A percentile compares a stretch with the other conserved stretches of the same genome.
Evolutionary conservation across 2,329 filamentous ascomycete genomes (phyloP).

Genomic region (Elsinoe arachidis): DNA sequence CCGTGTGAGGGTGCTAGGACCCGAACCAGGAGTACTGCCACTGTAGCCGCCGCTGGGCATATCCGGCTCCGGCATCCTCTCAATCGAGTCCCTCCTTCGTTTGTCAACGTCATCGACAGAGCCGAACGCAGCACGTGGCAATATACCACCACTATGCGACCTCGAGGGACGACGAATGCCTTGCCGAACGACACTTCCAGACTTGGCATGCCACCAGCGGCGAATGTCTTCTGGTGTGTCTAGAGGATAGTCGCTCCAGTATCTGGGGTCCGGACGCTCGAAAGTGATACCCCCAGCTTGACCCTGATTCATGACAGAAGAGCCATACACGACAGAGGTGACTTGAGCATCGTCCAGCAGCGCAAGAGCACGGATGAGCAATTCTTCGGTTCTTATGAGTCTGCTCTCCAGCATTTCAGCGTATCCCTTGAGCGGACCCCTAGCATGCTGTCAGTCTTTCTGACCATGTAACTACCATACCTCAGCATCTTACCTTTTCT

Average conservation of each 20-base stretch:
- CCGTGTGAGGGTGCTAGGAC: not conserved
- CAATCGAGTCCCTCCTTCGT: conserved; percentile 1
- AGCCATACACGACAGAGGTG: not conserved
- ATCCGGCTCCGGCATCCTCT: not conserved
- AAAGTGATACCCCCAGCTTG: not conserved
- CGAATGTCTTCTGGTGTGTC: not conserved
- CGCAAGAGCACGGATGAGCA: not conserved
- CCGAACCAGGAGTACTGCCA: not conserved
- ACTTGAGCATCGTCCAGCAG: conserved; percentile 1
- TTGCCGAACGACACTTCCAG: not conserved
- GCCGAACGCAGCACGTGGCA: not conserved
- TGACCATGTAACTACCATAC: not conserved
- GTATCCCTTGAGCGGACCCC: conserved; percentile 3
- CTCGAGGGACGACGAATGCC: not conserved
- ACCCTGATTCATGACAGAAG: not conserved
- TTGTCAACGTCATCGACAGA: not conserved
- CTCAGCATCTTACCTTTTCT: not conserved
- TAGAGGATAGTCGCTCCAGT: conserved; percentile 3
- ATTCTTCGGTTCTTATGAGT: conserved; percentile 9
- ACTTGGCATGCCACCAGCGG: not conserved
- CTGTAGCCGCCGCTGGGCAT: not conserved
- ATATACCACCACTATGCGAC: not conserved
- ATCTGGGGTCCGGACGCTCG: conserved; percentile 1
- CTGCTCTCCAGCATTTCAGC: conserved; percentile 2
- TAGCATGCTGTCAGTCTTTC: not conserved